A percentile compares a stretch with the other conserved stretches of the same genome.
Evolutionary conservation across 768 basidiomycete genomes (phyloP).

Genomic region (Suillus spraguei): DNA sequence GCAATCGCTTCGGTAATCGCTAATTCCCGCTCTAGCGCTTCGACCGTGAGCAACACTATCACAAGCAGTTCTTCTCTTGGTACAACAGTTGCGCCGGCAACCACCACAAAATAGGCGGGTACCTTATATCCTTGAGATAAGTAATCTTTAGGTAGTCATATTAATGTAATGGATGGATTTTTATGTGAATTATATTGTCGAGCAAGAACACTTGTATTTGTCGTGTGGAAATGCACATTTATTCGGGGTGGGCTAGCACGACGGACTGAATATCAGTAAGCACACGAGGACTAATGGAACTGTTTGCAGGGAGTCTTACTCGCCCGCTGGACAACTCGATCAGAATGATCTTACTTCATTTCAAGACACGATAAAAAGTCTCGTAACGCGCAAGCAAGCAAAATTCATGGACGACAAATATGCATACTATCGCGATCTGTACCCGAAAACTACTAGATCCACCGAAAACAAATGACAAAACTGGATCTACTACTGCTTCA

Average conservation of each 20-base stretch:
- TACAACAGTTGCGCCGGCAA: neutral
- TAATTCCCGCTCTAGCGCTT: slow-evolving; percentile 5
- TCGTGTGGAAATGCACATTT: too few relatives aligned
- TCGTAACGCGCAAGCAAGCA: neutral
- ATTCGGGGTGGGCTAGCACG: neutral
- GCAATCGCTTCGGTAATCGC: slow-evolving; percentile 26
- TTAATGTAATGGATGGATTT: neutral
- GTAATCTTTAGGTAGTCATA: neutral
- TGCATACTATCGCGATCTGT: neutral
- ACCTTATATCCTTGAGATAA: neutral
- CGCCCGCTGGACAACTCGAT: neutral
- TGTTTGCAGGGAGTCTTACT: neutral
- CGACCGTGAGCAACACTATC: slow-evolving; percentile 2
- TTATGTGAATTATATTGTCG: neutral
- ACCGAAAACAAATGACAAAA: too few relatives aligned
- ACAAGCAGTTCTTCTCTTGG: slow-evolving; percentile 21
- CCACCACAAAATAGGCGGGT: neutral
- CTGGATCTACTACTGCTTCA: neutral
- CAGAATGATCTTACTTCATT: neutral
- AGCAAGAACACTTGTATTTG: neutral
- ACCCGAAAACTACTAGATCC: neutral
- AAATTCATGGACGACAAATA: neutral
- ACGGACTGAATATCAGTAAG: neutral
- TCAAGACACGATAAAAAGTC: neutral
- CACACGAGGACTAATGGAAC: neutral